These are phyloP conservation scores for Cyclotella baltica DNA, from an alignment of 108 stramenopile species.

Conservation along the genomic window DNA sequence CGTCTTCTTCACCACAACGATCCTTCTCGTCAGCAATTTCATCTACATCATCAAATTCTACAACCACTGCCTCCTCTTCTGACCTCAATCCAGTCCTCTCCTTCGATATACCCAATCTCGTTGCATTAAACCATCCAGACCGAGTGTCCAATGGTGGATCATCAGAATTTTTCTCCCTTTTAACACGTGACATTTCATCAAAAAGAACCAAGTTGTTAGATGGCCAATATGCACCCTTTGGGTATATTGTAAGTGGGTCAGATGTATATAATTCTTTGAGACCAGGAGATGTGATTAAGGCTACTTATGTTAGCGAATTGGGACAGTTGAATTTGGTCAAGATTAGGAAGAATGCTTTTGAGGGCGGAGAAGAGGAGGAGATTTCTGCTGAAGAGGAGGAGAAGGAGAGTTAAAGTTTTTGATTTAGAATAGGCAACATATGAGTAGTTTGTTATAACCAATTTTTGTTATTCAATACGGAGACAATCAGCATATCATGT, in stretches of 20 bases:
- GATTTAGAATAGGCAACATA: neutral
- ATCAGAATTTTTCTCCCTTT: conserved; percentile 80
- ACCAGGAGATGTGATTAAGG: conserved; percentile 78
- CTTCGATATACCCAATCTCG: conserved; percentile 79
- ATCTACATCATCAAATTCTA: conserved; percentile 42
- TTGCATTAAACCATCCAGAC: conserved; percentile 86
- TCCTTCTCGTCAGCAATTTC: conserved; percentile 56
- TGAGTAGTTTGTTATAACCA: neutral
- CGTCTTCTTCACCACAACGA: conserved; percentile 54
- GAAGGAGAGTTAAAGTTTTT: neutral
- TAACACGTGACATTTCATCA: conserved; percentile 49
- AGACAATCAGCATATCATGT: too few species aligned
- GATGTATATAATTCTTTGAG: conserved; percentile 70
- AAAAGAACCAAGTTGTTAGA: conserved; percentile 63
- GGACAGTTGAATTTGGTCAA: conserved; percentile 82
- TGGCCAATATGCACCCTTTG: conserved; percentile 87
- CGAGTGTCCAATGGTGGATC: conserved; percentile 78
- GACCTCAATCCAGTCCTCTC: conserved; percentile 70
- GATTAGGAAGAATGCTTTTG: conserved; percentile 65
- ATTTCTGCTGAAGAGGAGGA: conserved; percentile 2
- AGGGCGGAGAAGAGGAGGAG: conserved; percentile 37
- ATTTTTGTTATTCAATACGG: too few species aligned
- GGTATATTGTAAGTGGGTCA: conserved; percentile 76
- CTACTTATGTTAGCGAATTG: conserved; percentile 78
- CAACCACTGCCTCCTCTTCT: conserved; percentile 19